Evolutionary conservation across 2,329 filamentous ascomycete genomes (phyloP), one percentile per base, ranked within the genome.

Genomic region (Hypoxylon sp.): DNA sequence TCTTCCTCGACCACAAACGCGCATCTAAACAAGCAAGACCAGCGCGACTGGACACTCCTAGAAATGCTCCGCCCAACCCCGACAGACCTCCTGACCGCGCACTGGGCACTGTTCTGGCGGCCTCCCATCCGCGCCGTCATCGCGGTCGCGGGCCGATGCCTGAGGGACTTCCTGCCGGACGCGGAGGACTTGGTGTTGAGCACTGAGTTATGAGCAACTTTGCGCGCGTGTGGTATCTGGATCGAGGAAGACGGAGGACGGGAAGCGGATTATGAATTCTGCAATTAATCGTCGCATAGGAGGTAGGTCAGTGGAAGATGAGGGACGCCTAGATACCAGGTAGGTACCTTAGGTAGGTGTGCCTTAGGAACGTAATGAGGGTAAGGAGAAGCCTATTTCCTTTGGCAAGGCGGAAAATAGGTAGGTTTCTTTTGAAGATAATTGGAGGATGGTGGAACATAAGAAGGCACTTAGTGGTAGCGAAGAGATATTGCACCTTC

Each of bases 21-120:
- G n/a, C n/a, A n/a, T n/a, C n/a, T n/a, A n/a, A n/a, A n/a, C n/a
- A n/a, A n/a, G n/a, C n/a, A n/a, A n/a, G n/a, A n/a, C n/a, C n/a
- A n/a, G n/a, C n/a, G n/a, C 8, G 20, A 45, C 1, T 14, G 40
- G 20, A 16, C 20, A 14, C 20, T 22, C 2, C 9, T 20, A 16
- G 16, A 6, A 7, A 40, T 45, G 22, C 16, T 46, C 5, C 18
- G 12, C 16, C 44, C 36, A 9, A 7, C 24, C 11, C 44, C 26
- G 14, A 12, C 24, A 26, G 24, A 50, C 33, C 22, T 61, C 18
- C n/a, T 64, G 8, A 14, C 46, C 4, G 32, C 46, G 16, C 16
- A 52, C 50, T 66, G 64, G 58, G 54, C 36, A 5, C 22, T 66
- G 5, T 51, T 64, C 46, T 55, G 48, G 30, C 59, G 51, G 30